Conservation (phyloP, 495 filamentous ascomycete genomes). For the Rhizodiscina lignyota region DNA sequence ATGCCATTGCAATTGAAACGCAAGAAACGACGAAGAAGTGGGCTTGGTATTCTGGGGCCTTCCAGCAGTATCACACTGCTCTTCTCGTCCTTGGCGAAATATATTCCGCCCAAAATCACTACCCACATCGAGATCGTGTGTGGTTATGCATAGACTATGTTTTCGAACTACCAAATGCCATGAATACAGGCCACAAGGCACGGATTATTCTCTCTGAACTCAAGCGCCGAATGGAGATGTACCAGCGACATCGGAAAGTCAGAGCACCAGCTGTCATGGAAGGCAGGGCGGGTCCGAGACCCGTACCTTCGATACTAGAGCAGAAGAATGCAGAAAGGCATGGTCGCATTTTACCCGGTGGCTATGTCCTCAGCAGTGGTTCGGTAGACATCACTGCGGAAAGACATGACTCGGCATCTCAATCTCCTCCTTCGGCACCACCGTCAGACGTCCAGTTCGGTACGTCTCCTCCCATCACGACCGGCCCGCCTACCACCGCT, state of each 20-base stretch:
- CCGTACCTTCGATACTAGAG: background rate
- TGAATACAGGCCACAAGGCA: constrained; percentile 24
- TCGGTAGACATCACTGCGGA: too few relatives aligned
- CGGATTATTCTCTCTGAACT: constrained; percentile 25
- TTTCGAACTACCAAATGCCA: constrained; percentile 38
- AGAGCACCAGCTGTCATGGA: constrained; percentile 19
- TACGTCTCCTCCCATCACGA: background rate
- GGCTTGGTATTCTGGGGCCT: constrained; percentile 27
- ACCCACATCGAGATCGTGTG: constrained; percentile 40
- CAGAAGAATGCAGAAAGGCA: too few relatives aligned
- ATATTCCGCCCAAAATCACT: constrained; percentile 38
- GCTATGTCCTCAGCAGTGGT: too few relatives aligned
- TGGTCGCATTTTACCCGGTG: too few relatives aligned
- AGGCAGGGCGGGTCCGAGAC: background rate
- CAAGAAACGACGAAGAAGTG: constrained; percentile 29
- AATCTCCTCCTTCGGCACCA: background rate
- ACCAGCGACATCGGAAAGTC: constrained; percentile 21
- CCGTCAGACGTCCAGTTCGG: background rate
- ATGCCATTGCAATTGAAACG: constrained; percentile 41
- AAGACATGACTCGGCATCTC: background rate
- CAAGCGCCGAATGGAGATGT: constrained; percentile 20
- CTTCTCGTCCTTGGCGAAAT: constrained; percentile 30
- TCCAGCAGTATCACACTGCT: constrained; percentile 31
- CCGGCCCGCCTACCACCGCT: too few relatives aligned
- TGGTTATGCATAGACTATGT: constrained; percentile 58